A percentile compares a stretch with the other conserved stretches of the same genome.
Evolutionary conservation across 2,329 filamentous ascomycete species (phyloP).

Genomic region (Pseudogymnoascus sp.): DNA sequence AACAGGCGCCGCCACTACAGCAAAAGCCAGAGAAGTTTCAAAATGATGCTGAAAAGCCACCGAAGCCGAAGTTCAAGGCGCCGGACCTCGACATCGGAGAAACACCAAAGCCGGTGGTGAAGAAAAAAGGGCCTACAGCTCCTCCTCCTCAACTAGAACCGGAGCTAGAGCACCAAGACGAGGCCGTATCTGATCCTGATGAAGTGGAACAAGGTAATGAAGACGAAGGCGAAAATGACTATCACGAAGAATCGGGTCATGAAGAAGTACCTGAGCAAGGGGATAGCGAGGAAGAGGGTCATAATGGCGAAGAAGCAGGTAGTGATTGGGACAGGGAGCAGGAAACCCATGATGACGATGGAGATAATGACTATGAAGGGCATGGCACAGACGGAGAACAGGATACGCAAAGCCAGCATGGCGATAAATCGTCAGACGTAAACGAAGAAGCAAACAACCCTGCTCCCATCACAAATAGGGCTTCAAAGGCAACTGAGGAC

Average conservation of each 20-base stretch:
- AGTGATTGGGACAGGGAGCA: slow-evolving; percentile 9
- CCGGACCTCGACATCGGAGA: not conserved
- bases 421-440: not conserved
- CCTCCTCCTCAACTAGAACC: slow-evolving; percentile 15
- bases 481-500: not conserved
- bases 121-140: slow-evolving; percentile 13
- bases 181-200: not conserved
- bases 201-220: not conserved
- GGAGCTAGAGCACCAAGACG: not conserved
- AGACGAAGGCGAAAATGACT: not conserved
- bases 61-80: not conserved
- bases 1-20: not conserved
- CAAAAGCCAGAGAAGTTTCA: not conserved
- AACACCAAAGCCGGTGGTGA: slow-evolving; percentile 13
- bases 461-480: not conserved
- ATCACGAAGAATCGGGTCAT: not conserved
- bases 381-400: slow-evolving; percentile 11
- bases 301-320: not conserved
- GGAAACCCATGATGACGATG: slow-evolving; percentile 10
- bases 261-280: not conserved
- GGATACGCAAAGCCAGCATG: not conserved
- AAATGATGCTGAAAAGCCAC: not conserved
- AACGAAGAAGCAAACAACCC: slow-evolving; percentile 6
- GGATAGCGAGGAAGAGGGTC: not conserved
- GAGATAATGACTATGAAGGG: slow-evolving; percentile 8